A percentile compares a stretch with the other conserved stretches of the same genome.
phyloP scores from a whole-genome alignment of 1,139 yeast species.

The Debaryomyces psychrophilus region DNA sequence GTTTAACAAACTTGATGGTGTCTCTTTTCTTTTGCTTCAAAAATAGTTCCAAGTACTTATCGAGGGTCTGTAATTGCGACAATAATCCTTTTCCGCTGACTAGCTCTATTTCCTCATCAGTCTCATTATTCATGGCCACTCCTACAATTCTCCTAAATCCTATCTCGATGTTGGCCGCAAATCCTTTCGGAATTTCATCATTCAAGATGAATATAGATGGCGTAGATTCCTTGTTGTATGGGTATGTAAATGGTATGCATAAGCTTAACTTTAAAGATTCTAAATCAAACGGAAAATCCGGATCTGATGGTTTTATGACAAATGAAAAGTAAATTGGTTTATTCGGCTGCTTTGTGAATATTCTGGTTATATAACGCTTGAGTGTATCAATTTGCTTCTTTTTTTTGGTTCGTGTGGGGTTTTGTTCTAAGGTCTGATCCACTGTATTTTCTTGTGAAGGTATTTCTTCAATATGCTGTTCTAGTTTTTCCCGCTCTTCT shows the following conservation, averaged over 20 bases:
- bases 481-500: conserved; percentile 15
- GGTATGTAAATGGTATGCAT: conserved; percentile 59
- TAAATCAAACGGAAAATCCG: conserved; percentile 73
- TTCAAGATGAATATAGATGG: conserved; percentile 60
- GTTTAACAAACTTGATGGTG: conserved; percentile 35
- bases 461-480: conserved; percentile 14
- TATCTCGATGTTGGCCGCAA: conserved; percentile 62
- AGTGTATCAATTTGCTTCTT: conserved; percentile 6
- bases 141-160: conserved; percentile 60
- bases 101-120: conserved; percentile 34
- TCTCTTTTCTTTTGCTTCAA: conserved; percentile 61
- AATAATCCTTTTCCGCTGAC: conserved; percentile 52
- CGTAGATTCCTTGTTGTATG: conserved; percentile 34
- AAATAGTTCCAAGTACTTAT: conserved; percentile 58
- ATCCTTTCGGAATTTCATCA: conserved; percentile 74
- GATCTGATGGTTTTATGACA: conserved; percentile 61
- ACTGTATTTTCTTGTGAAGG: conserved; percentile 4
- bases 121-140: conserved; percentile 26
- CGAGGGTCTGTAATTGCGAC: conserved; percentile 59
- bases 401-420: neutral
- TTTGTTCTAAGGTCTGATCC: neutral
- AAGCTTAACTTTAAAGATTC: conserved; percentile 53
- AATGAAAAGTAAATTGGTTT: conserved; percentile 38
- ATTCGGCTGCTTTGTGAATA: conserved; percentile 21
- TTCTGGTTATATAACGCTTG: conserved; percentile 5